phyloP scores from a whole-genome alignment of 2,329 filamentous ascomycete species.

The Geosmithia morbida region DNA sequence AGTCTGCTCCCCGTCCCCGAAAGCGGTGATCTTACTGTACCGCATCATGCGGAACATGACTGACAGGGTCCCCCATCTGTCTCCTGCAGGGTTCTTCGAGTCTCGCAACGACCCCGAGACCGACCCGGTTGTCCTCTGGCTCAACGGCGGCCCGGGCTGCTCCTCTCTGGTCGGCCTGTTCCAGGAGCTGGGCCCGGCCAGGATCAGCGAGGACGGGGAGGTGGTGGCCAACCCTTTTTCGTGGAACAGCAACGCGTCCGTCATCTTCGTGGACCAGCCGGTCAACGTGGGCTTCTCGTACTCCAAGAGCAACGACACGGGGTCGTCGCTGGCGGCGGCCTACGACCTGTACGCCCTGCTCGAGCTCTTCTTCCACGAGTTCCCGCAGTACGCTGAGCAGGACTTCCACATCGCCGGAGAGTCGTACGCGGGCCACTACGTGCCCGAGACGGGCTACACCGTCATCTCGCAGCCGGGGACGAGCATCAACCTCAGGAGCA shows the following conservation, averaged over 20 bases:
- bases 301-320: slow-evolving; percentile 73
- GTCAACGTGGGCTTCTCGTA: slow-evolving; percentile 98
- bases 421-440: slow-evolving; percentile 92
- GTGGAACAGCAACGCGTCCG: slow-evolving; percentile 95
- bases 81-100: slow-evolving; percentile 84
- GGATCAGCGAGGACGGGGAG: slow-evolving; percentile 48
- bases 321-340: slow-evolving; percentile 39
- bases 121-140: slow-evolving; percentile 86
- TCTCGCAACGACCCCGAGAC: slow-evolving; percentile 95
- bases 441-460: slow-evolving; percentile 67
- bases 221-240: slow-evolving; percentile 75
- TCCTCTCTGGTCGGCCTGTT: slow-evolving; percentile 93
- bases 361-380: slow-evolving; percentile 97
- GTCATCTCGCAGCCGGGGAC: slow-evolving; percentile 79
- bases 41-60: too few relatives aligned
- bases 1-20: too few relatives aligned
- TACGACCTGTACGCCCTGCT: slow-evolving; percentile 97
- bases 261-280: slow-evolving; percentile 98
- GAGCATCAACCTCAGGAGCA: slow-evolving; percentile 94
- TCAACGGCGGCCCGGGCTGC: slow-evolving; percentile 94
- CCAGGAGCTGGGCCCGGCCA: slow-evolving; percentile 79
- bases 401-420: slow-evolving; percentile 97
- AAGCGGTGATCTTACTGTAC: too few relatives aligned
- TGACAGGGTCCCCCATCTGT: background rate
- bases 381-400: slow-evolving; percentile 87